A percentile compares a stretch with the other conserved stretches of the same genome.
Evolutionary conservation across 176 grass and related monocot species (phyloP).

Genomic region (Oryza glaberrima): DNA sequence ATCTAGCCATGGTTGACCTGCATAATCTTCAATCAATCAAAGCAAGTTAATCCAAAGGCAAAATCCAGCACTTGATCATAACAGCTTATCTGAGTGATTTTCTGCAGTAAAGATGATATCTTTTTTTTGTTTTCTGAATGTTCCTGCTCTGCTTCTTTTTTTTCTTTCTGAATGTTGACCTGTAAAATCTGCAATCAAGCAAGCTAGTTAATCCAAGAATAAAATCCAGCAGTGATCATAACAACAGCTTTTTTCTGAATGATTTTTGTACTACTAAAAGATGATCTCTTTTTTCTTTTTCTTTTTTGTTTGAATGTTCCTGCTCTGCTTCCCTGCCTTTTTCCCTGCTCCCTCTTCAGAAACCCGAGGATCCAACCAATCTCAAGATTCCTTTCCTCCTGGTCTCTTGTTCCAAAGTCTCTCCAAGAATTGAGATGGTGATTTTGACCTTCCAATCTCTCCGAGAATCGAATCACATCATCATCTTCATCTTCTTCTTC

Average conservation of each 20-base stretch:
- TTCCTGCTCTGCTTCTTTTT: too few species aligned
- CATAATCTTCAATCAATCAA: not conserved
- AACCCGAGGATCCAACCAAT: constrained; percentile 27
- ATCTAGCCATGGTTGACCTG: not conserved
- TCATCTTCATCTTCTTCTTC: not conserved
- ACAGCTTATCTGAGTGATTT: too few species aligned
- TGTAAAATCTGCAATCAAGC: too few species aligned
- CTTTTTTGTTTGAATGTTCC: not conserved
- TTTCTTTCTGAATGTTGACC: too few species aligned
- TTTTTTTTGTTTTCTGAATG: too few species aligned
- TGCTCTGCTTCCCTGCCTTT: not conserved
- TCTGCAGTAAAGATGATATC: too few species aligned
- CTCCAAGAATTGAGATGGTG: not conserved
- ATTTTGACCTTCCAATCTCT: constrained; percentile 25
- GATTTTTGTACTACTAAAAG: not conserved
- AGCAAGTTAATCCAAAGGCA: too few species aligned
- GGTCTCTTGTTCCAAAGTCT: not conserved
- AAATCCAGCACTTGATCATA: too few species aligned
- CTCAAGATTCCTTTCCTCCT: constrained; percentile 34
- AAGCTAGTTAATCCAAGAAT: not conserved
- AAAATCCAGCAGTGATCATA: not conserved
- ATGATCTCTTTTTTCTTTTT: not conserved
- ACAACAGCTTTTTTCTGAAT: not conserved
- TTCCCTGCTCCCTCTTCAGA: not conserved
- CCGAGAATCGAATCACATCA: not conserved